Evolutionary conservation across 129 eudicot species (phyloP).

Genomic region (Escallonia herrerae): DNA sequence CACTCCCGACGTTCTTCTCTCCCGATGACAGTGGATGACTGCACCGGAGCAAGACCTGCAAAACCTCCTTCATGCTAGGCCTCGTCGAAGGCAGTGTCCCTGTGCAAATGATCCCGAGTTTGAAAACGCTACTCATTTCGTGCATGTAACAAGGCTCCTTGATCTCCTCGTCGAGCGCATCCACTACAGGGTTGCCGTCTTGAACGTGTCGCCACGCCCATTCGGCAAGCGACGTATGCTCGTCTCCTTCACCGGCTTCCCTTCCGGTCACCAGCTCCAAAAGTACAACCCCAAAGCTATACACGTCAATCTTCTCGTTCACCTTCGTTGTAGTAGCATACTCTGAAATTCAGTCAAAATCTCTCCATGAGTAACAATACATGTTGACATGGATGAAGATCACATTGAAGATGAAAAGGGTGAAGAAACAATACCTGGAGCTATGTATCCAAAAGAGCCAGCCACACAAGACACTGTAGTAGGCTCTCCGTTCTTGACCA

Average conservation of each 20-base stretch:
- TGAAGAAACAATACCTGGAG: constrained; percentile 51
- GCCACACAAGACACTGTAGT: constrained; percentile 58
- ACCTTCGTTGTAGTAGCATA: constrained; percentile 57
- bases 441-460: constrained; percentile 83
- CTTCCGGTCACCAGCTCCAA: constrained; percentile 77
- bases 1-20: constrained; percentile 20
- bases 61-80: constrained; percentile 73
- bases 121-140: constrained; percentile 52
- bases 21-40: constrained; percentile 5
- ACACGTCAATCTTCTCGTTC: constrained; percentile 73
- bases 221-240: constrained; percentile 46
- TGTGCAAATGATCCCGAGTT: constrained; percentile 79
- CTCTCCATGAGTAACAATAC: too few species aligned
- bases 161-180: constrained; percentile 45
- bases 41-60: constrained; percentile 45
- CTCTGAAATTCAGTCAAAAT: constrained; percentile 29
- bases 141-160: constrained; percentile 38
- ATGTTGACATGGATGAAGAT: too few species aligned
- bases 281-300: constrained; percentile 82
- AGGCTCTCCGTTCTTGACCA: constrained; percentile 45
- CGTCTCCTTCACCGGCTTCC: constrained; percentile 58
- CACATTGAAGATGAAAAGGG: too few species aligned
- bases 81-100: constrained; percentile 48
- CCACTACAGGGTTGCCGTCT: constrained; percentile 33
- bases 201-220: constrained; percentile 60